Evolutionary conservation across 345 rosid genomes (phyloP).

Genomic region (Heritiera fomes): DNA sequence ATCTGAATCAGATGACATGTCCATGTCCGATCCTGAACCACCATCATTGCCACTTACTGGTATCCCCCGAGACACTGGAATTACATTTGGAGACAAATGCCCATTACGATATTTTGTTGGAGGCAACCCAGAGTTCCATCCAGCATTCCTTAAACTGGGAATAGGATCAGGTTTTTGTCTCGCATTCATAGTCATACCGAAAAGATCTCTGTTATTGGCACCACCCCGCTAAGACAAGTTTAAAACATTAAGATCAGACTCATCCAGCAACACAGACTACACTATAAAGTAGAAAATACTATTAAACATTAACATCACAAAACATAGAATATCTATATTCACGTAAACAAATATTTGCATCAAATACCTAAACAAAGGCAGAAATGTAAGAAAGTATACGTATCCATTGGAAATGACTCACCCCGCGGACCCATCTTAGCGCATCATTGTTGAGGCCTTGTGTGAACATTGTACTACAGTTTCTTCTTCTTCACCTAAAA

Average conservation of each 20-base stretch:
- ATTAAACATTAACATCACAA: neutral
- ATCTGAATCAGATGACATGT: conserved; percentile 58
- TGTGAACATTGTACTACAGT: conserved; percentile 38
- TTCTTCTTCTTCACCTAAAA: conserved; percentile 28
- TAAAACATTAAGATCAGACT: conserved; percentile 16
- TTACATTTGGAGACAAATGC: conserved; percentile 43
- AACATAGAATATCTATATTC: neutral
- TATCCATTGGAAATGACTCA: conserved; percentile 13
- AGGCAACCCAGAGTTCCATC: conserved; percentile 30
- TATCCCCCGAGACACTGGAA: conserved; percentile 36
- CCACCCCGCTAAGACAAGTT: conserved; percentile 34
- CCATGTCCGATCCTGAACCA: conserved; percentile 67
- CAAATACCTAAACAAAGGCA: conserved; percentile 5
- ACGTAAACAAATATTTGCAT: neutral
- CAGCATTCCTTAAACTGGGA: conserved; percentile 32
- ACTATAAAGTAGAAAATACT: conserved; percentile 10
- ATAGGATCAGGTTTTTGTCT: conserved; percentile 36
- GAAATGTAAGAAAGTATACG: neutral
- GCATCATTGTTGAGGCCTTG: conserved; percentile 43
- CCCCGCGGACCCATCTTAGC: conserved; percentile 52
- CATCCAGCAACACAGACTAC: neutral
- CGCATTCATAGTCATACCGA: conserved; percentile 31
- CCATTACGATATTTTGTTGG: conserved; percentile 39
- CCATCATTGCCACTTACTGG: conserved; percentile 35
- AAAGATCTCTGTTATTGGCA: conserved; percentile 28